A percentile compares a stretch with the other conserved stretches of the same genome.
Evolutionary conservation across 441 rosid species (phyloP).

Genomic region (Biscutella auriculata): DNA sequence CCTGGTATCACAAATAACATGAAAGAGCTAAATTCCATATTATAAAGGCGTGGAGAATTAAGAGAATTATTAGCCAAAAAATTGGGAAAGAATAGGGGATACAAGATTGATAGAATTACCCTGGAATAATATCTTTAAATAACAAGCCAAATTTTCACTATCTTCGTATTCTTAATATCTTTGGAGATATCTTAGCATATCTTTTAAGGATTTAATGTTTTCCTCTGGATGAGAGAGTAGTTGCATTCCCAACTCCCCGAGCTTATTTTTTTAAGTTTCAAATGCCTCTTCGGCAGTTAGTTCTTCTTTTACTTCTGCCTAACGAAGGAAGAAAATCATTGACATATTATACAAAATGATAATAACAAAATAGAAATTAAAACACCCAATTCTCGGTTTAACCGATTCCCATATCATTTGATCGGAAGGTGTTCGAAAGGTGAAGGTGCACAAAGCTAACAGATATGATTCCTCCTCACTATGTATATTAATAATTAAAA

Average conservation of each 20-base stretch:
- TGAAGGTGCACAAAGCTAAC: slow-evolving; percentile 1
- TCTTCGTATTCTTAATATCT: slow-evolving; percentile 44
- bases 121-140: slow-evolving; percentile 83
- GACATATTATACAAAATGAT: not conserved
- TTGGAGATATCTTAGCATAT: slow-evolving; percentile 50
- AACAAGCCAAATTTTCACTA: slow-evolving; percentile 57
- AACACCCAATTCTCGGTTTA: not conserved
- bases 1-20: slow-evolving; percentile 30
- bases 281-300: slow-evolving; percentile 66
- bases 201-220: slow-evolving; percentile 61
- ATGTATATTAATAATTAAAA: no score
- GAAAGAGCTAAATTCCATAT: not conserved
- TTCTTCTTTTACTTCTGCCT: slow-evolving; percentile 90
- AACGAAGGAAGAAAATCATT: slow-evolving; percentile 6
- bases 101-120: slow-evolving; percentile 32
- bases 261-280: slow-evolving; percentile 52
- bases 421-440: not conserved
- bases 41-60: not conserved
- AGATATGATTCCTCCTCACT: no score
- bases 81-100: not conserved
- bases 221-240: slow-evolving; percentile 75
- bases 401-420: not conserved
- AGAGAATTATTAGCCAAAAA: not conserved
- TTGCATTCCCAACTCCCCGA: slow-evolving; percentile 71
- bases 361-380: not conserved